Percentiles rank a stretch among this genome's conserved stretches.
These are phyloP conservation scores for Ramaria rubella DNA, from an alignment of 768 basidiomycete species.

Conservation along the genomic window DNA sequence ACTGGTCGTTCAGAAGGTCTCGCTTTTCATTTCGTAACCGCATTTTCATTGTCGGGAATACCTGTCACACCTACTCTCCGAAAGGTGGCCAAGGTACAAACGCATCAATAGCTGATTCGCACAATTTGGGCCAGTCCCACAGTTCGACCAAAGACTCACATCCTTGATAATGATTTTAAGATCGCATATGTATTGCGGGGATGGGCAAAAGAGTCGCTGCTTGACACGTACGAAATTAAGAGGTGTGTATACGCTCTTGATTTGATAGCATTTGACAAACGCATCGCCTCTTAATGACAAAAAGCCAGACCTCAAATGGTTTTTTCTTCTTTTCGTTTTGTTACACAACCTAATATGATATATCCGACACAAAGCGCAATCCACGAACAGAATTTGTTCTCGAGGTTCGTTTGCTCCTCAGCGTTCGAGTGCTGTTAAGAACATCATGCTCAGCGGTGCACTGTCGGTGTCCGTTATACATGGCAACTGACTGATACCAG, in stretches of 20 bases:
- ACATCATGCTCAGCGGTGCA: too few relatives aligned
- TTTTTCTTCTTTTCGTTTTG: too few relatives aligned
- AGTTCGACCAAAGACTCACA: too few relatives aligned
- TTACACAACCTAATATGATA: too few relatives aligned
- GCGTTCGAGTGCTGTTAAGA: too few relatives aligned
- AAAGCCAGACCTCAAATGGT: too few relatives aligned
- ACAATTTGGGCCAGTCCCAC: constrained; percentile 21
- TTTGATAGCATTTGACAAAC: constrained; percentile 22
- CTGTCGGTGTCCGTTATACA: constrained; percentile 11
- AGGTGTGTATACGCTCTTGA: constrained; percentile 17
- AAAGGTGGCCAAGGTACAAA: constrained; percentile 26
- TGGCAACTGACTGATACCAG: neutral
- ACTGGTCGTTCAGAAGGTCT: constrained; percentile 19
- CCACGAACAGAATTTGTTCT: constrained; percentile 14
- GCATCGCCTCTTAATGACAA: constrained; percentile 10
- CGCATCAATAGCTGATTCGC: constrained; percentile 20
- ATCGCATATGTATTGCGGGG: constrained; percentile 21
- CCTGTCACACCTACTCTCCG: constrained; percentile 24
- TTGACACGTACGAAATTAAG: constrained; percentile 25
- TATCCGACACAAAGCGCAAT: too few relatives aligned
- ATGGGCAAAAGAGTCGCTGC: constrained; percentile 19
- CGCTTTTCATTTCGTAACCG: constrained; percentile 14
- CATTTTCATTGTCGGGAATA: constrained; percentile 21
- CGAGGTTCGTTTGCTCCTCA: constrained; percentile 12
- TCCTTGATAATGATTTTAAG: too few relatives aligned